Evolutionary conservation across 495 filamentous ascomycete genomes (phyloP), one percentile per base, ranked within the genome.

Genomic region (Xylaria acuta): DNA sequence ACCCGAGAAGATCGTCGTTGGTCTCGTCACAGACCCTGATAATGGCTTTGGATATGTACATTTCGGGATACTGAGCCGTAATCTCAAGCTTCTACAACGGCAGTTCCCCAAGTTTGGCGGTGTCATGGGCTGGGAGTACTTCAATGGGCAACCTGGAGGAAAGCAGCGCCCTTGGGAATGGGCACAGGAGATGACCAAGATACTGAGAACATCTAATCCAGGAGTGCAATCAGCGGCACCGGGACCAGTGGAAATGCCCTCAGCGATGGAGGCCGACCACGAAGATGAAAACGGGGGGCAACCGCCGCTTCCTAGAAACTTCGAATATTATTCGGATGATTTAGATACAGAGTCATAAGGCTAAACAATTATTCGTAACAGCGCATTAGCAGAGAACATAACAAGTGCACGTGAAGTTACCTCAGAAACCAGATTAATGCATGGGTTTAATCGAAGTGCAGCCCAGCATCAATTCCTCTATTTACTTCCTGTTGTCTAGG

Each of bases 91-190:
- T 74, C 74, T 88, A 47, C 78, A 85, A 47, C 81, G 80, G 18
- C 75, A 75, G 69, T 92, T 88, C 69, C 86, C 88, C 3, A 83
- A 83, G 36, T 94, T 95, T 78, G 93, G 93, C 9, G 93, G 93
- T 2, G 89, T 95, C 0, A 92, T 92, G 90, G 93, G 93, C 3
- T 97, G 93, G 93, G 93, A 95, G 78, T 97, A 93, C 74, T 95
- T 92, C 77, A 94, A 94, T 80, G 84, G 87, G 1, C 75, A 85
- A 54, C 91, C 91, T 0, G 90, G 90, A 9, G 89, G 82, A 16
- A 78, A 76, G 38, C 80, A 78, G 62, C 80, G 83, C 56, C 92
- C 92, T n/a, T 94, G 91, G 91, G 83, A 87, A 76, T 94, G 92
- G 92, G 90, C 88, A 3, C 83, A 88, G 62, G 75, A 78, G 53